Evolutionary conservation across 1,139 yeast genomes (phyloP).

Genomic region (Pichia sp.): DNA sequence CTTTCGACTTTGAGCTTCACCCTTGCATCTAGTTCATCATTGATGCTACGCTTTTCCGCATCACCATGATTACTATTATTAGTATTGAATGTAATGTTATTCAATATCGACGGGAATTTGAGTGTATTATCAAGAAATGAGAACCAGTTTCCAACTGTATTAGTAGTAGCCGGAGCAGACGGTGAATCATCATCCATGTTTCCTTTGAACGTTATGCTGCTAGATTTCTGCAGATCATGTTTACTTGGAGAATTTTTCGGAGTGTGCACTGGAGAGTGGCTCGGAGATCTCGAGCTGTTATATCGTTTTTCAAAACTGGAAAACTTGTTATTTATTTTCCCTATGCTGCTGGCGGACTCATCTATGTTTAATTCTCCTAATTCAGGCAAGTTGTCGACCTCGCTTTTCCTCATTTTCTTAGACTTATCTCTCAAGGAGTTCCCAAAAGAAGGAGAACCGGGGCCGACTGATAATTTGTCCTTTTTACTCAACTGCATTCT

Average conservation of each 20-base stretch:
- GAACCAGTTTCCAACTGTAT: conserved; percentile 1
- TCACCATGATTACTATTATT: not conserved
- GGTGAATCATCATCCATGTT: not conserved
- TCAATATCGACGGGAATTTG: conserved; percentile 8
- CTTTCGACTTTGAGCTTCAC: conserved; percentile 15
- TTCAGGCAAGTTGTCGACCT: conserved; percentile 11
- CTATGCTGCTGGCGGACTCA: not conserved
- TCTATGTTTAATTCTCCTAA: conserved; percentile 10
- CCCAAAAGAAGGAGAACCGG: conserved; percentile 3
- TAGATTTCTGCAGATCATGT: not conserved
- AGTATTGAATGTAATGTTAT: conserved; percentile 6
- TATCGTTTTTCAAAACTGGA: not conserved
- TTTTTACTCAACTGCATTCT: conserved; percentile 15
- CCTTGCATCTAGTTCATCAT: conserved; percentile 3
- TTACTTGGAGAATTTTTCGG: conserved; percentile 5
- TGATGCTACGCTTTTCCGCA: not conserved
- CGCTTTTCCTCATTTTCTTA: not conserved
- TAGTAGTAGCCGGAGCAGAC: not conserved
- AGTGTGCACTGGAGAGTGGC: conserved; percentile 1
- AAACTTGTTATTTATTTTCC: not conserved
- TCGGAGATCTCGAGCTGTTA: not conserved
- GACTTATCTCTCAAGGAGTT: conserved; percentile 7
- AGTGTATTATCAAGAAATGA: conserved; percentile 12
- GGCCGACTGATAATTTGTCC: not conserved
- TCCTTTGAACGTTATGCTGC: not conserved